Evolutionary conservation across 306 rosid species (phyloP), one percentile per base, ranked within the genome.

Genomic region (Datisca glomerata): DNA sequence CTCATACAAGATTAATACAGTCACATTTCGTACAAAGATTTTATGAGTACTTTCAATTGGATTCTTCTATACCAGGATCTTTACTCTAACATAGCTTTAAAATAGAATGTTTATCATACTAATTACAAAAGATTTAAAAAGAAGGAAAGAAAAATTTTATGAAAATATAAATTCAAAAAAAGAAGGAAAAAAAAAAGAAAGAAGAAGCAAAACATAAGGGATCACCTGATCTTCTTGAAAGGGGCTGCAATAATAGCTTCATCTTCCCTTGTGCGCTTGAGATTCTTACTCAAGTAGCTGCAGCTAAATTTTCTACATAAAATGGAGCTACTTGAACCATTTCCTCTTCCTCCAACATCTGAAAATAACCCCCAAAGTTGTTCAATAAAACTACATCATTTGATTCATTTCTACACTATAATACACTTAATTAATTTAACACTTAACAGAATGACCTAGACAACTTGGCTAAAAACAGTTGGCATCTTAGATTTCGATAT

Each of bases 241-340:
- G 60, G 71, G 47, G 69, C 58, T 46, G 69, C 56, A 9, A 36
- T 40, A 43, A 66, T 53, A 35, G 71, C 53, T 19, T 75, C 92
- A 7, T 67, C 76, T 45, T 75, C 91, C 64, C 70, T 69, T 22
- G 43, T 35, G 41, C 78, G 57, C 72, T 70, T 81, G 65, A 54
- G 18, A 53, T 60, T 71, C 47, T 52, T 59, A 35, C 60, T 74
- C 9, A 21, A 24, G 23, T 21, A 59, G 53, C 71, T 68, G 72
- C 94, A 81, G 21, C 76, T 56, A 24, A 63, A 52, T 54, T 34
- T 20, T 51, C 38, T 39, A 43, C 49, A 21, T 17, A 64, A 18
- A 55, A 52, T 36, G 48, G 34, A 56, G 51, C 64, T 36, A 23
- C 62, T 27, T 25, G 20, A 12, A 5, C 57, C 49, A 19, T 53